Evolutionary conservation across 257 asterid species (phyloP), one percentile per base, ranked within the genome.

Genomic region (Solanum acaule): DNA sequence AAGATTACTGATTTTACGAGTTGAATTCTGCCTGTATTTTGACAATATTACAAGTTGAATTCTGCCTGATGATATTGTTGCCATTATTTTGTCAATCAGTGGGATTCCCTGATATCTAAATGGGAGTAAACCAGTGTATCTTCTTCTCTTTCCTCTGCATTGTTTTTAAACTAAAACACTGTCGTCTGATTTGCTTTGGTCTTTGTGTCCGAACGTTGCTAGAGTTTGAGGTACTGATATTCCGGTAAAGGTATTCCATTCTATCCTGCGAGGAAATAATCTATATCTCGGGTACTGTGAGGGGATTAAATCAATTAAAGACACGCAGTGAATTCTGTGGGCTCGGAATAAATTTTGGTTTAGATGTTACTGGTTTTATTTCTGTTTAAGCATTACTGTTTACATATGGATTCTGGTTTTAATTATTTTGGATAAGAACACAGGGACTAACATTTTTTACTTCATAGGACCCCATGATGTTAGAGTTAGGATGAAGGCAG

Each of bases 401-500:
- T 33, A 71, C 15, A 9, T 71, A 14, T 2, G 23, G 25, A 16
- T 71, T 33, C 14, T 71, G 78, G 78, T 31, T 16, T 52, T 6
- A 52, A 52, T 52, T 52, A 31, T 71, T 16, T 7, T 71, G 78
- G 78, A 4, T 71, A 31, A 31, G 78, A 16, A 33, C 15, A 33
- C 25, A 4, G 59, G 52, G 27, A 37, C 13, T 83, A 38, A 73
- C 25, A 71, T 25, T n/a, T 81, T 42, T 46, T 81, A 27, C 67
- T 14, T 46, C 18, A 81, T 83, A 96, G 98, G 99, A 16, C 93
- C 98, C 65, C 95, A 90, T 82, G 98, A 96, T 92, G 98, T 95
- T 88, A 95, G 94, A 92, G 93, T 96, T 90, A 92, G 96, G 88
- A 94, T 96, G 94, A 96, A 95, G 92, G 98, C 98, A 90, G 99